A percentile compares a stretch with the other conserved stretches of the same genome.
Conservation (phyloP, 2,329 filamentous ascomycete species). For the Arthroderma uncinatum region DNA sequence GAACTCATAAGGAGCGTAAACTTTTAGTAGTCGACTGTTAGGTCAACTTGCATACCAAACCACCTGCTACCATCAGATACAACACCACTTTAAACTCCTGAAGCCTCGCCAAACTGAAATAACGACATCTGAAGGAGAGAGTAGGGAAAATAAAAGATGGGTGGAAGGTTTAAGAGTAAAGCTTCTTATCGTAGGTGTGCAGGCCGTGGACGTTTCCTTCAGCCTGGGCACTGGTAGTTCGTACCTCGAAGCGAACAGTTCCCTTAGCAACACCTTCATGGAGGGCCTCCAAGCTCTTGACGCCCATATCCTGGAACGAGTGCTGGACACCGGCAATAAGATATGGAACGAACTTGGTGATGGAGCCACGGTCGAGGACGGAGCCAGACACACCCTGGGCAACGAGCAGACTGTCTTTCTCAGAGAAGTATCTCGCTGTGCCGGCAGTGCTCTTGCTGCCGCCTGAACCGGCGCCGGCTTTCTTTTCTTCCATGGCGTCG, state of each 20-base stretch:
- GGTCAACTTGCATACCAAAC: not conserved
- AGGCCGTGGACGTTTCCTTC: conserved; percentile 94
- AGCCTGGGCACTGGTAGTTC: conserved; percentile 86
- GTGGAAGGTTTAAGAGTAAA: conserved; percentile 57
- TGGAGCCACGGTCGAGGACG: conserved; percentile 51
- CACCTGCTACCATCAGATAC: not conserved
- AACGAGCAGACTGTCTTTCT: conserved; percentile 87
- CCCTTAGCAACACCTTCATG: conserved; percentile 64
- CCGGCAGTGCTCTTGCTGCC: conserved; percentile 65
- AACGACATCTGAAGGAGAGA: not conserved
- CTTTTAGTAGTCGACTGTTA: not conserved
- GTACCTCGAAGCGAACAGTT: conserved; percentile 79
- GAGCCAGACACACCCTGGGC: conserved; percentile 88
- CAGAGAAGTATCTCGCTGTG: conserved; percentile 95
- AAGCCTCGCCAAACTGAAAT: not conserved
- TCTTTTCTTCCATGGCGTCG: conserved; percentile 99
- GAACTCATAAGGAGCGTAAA: not conserved
- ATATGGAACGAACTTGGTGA: conserved; percentile 94
- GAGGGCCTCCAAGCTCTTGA: conserved; percentile 65
- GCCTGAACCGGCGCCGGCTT: conserved; percentile 65
- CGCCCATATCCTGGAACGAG: conserved; percentile 89
- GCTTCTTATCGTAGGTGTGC: conserved; percentile 99
- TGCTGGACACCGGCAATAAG: conserved; percentile 92
- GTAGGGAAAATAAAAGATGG: not conserved
- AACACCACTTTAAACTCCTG: not conserved